Conservation (phyloP, 495 filamentous ascomycete genomes). For the Aspergillus sclerotioniger region DNA sequence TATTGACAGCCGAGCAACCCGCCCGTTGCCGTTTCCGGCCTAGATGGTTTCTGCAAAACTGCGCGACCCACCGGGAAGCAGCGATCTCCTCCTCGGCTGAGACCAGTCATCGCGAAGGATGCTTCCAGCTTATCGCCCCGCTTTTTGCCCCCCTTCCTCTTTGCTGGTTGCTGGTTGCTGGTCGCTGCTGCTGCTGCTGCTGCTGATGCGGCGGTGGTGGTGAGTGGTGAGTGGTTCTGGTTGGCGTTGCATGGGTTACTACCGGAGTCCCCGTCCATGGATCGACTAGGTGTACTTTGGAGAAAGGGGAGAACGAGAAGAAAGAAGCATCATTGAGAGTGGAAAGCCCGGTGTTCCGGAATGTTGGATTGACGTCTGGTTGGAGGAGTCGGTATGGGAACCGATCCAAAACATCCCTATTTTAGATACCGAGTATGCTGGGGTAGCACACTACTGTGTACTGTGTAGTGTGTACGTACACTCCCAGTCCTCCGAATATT, state of each 20-base stretch:
- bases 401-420: background rate
- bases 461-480: background rate
- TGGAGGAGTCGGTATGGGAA: background rate
- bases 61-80: slow-evolving; percentile 14
- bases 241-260: slow-evolving; percentile 13
- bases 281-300: slow-evolving; percentile 2
- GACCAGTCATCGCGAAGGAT: slow-evolving; percentile 14
- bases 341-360: background rate
- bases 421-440: background rate
- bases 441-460: too few species aligned
- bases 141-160: slow-evolving; percentile 9
- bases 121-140: slow-evolving; percentile 27
- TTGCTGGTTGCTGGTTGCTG: background rate
- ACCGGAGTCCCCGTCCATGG: slow-evolving; percentile 11
- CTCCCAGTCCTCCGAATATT: background rate
- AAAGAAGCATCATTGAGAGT: slow-evolving; percentile 1
- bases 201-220: background rate
- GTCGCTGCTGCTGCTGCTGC: background rate
- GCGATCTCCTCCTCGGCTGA: slow-evolving; percentile 15
- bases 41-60: slow-evolving; percentile 15
- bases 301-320: background rate
- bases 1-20: background rate
- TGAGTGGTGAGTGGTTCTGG: background rate
- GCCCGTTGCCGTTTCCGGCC: slow-evolving; percentile 17
- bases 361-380: background rate